Evolutionary conservation across 257 asterid species (phyloP), one percentile per base, ranked within the genome.

Genomic region (Datura wrightii): DNA sequence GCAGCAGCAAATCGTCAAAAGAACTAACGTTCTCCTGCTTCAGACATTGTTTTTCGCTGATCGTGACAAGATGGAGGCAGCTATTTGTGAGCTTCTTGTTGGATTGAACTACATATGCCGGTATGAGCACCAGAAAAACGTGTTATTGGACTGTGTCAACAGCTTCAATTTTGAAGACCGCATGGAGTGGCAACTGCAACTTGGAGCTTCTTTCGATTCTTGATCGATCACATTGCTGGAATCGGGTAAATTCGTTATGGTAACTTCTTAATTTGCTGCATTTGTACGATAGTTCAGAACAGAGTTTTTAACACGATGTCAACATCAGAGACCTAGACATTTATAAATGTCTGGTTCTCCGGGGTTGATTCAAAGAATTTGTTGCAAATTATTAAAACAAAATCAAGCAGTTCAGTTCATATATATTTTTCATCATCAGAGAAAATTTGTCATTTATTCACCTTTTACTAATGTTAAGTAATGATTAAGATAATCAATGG

Each of bases 41-140:
- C 96, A 94, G 56, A 96, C 99, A 2, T 48, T 96, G 74, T 93
- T 92, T 80, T 94, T 94, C 83, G 98, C 98, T 5, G 97, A 96
- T 76, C 85, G 93, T 59, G 92, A 53, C 2, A 94, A 91, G 92
- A 91, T 93, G 0, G 98, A 96, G 90, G 94, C 87, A 37, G 92
- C 91, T 54, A 89, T 96, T 5, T 92, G 97, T 58, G 93, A 92
- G 89, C 85, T 96, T 14, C 96, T 96, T 14, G 94, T 93, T 1
- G 98, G 98, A n/a, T 83, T 96, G 79, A 96, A 91, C 82, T 93
- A 94, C 70, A 91, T 96, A 59, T 96, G 99, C 67, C 88, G 98
- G 60, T 94, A 93, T 8, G 98, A 96, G 90, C 97, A 93, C 19
- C 98, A 94, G 82, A 95, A 92, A 85, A 96, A 91, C 69, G 97